Base-by-base conservation (phyloP, 257 asterid genomes). In the Misopates orontium region DNA sequence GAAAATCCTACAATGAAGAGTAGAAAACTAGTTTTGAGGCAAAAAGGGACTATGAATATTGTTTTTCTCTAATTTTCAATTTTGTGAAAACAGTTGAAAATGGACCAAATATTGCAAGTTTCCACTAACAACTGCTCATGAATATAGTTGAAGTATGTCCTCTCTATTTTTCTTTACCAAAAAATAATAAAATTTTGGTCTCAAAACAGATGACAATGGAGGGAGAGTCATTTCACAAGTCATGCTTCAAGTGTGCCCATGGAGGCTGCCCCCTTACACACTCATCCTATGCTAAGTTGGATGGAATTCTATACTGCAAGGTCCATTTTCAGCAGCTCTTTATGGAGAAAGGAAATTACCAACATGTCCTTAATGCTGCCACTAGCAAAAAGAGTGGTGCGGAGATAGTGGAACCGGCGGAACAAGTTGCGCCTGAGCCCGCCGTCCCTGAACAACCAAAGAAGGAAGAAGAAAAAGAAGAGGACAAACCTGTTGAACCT, bases 311-410 rank as follows among this genome's bases (percentile, higher is more conserved):
- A 45, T 85, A 85, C 74, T 85, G 91, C 84, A 85, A 80, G 68
- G 82, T 80, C 56, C 88, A 85, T 65, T 85, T 85, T 49, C 86
- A 83, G 70, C 88, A 82, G 61, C 84, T 85, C 5, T 85, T 85
- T 76, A 69, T 82, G 88, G 91, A 85, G 82, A 85, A 85, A 39
- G 91, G 88, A 53, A 85, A 75, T 48, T 85, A 82, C 58, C 88
- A 82, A 52, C 91, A 85, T 65, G 91, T 84, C 5, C 73, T 85
- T 18, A 75, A 82, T 1, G 83, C 79, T 36, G 48, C 72, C 17
- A 72, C 6, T 36, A 36, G 70, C 41, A 71, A 58, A 45, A 78
- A 56, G 78, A 78, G 78, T 45, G 67, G 56, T 6, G 67, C 54
- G 21, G 69, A 74, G 40, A 0, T 31, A 51, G 23, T 59, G 25